Percentiles rank a stretch among this genome's conserved stretches.
These are phyloP conservation scores for Epichloe elymi DNA, from an alignment of 2,329 filamentous ascomycete species.

Conservation along the genomic window DNA sequence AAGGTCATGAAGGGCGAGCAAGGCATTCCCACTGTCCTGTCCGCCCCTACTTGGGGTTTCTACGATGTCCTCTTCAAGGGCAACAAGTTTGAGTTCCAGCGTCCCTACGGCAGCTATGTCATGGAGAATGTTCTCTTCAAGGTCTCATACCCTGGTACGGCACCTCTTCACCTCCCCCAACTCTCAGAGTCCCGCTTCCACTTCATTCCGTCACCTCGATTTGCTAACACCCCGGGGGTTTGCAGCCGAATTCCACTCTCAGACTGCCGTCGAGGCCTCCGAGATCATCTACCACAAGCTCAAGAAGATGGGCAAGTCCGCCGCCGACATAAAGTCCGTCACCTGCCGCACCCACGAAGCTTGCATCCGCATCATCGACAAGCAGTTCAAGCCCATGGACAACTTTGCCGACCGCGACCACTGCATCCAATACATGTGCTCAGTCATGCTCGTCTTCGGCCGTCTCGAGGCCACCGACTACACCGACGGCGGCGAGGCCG, in stretches of 20 bases:
- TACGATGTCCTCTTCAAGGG: conserved; percentile 97
- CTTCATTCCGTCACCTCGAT: not conserved
- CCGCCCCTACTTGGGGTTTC: conserved; percentile 91
- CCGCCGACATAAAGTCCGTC: conserved; percentile 84
- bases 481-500: conserved; percentile 81
- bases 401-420: conserved; percentile 99
- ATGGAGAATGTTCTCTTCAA: conserved; percentile 99
- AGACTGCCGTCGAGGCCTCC: conserved; percentile 92
- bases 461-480: conserved; percentile 91
- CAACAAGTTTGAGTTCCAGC: conserved; percentile 92
- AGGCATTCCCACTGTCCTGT: conserved; percentile 84
- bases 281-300: conserved; percentile 79
- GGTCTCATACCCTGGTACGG: conserved; percentile 86
- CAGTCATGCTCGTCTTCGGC: conserved; percentile 91
- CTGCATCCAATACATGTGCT: conserved; percentile 99
- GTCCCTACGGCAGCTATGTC: conserved; percentile 92
- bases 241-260: conserved; percentile 86
- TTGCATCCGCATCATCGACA: conserved; percentile 98
- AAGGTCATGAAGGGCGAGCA: conserved; percentile 87
- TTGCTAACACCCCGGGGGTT: not conserved
- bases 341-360: conserved; percentile 96
- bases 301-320: conserved; percentile 73
- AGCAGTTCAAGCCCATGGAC: conserved; percentile 99
- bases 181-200: not conserved
- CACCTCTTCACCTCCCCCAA: not conserved